phyloP scores from a whole-genome alignment of 805 yeast genomes.

The Candida lessepsii region DNA sequence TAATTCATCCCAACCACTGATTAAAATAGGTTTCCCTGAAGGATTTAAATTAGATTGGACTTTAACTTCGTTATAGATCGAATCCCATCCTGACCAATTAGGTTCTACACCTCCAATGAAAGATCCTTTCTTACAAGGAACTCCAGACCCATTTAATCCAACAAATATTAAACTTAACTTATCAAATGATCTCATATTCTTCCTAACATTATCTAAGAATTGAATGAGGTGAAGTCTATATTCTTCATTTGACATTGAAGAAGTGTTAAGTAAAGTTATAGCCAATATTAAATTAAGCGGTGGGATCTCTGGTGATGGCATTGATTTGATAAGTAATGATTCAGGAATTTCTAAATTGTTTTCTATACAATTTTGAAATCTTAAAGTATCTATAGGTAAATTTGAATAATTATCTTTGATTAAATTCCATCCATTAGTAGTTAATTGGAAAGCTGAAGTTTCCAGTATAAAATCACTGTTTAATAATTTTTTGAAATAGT shows the following conservation, averaged over 20 bases:
- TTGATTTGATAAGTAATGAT: constrained; percentile 32
- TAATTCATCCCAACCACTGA: constrained; percentile 22
- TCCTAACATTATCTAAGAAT: constrained; percentile 25
- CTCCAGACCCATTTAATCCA: constrained; percentile 45
- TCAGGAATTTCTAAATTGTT: constrained; percentile 44
- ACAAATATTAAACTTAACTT: constrained; percentile 47
- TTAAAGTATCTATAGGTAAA: constrained; percentile 40
- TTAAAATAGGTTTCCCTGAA: constrained; percentile 14
- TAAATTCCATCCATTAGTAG: constrained; percentile 50
- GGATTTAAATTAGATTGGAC: constrained; percentile 21
- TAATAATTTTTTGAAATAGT: constrained; percentile 22
- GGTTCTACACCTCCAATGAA: constrained; percentile 47
- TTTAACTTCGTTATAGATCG: constrained; percentile 36
- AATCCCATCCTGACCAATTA: constrained; percentile 51
- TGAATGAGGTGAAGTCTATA: constrained; percentile 24
- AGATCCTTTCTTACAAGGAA: constrained; percentile 36
- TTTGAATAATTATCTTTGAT: constrained; percentile 27
- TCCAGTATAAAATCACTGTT: constrained; percentile 22
- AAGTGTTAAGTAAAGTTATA: constrained; percentile 37
- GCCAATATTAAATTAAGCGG: constrained; percentile 45
- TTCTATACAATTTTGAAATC: constrained; percentile 34
- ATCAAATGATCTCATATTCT: constrained; percentile 35
- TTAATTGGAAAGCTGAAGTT: constrained; percentile 40
- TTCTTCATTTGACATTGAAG: constrained; percentile 23
- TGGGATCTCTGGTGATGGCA: constrained; percentile 39